Base-by-base conservation (phyloP, 805 yeast species). In the Myxozyma kluyveri region DNA sequence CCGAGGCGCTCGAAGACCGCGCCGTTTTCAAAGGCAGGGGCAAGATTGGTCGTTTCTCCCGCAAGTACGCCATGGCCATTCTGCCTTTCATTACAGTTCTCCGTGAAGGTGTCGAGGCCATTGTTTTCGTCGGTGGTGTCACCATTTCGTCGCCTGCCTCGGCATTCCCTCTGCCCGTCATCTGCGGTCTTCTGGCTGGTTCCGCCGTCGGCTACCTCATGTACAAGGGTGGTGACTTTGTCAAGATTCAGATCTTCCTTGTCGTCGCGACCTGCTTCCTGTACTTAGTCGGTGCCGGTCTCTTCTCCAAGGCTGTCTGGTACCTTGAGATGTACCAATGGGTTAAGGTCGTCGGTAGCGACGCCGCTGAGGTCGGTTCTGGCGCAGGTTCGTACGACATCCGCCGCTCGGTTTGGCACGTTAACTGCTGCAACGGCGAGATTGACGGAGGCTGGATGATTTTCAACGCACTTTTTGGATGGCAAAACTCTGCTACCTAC, bases 81-180 rank as follows among this genome's bases (percentile, higher is more conserved):
- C 77, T 91, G 61, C 97, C 99, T 10, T 86, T 87, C 63, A 76
- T 91, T 67, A 91, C 99, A 27, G 84, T 88, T 59, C 77, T 91
- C 59, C 84, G 99, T 80, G 99, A 91, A 78, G 99, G 99, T 71
- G 77, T 90, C 61, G 97, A 90, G 77, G 96, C 96, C 39, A 90
- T 90, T 54, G 95, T 90, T 41, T 90, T 90, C 65, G 93, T 90
- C 51, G 97, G 96, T 48, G 97, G 97, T 73, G 96, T 93, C 42
- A 95, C 96, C 68, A 76, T 88, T 58, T 72, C 80, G 47, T 67
- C 80, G 2, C 72, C 73, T 42, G 88, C 88, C 22, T 69, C 80
- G 21, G 80, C 96, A 5, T 90, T 88, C 79, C 98, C 98, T 53
- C 73, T 91, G 59, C 95, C 98, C n/a, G 97, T 91, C 44, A 74